Evolutionary conservation across 768 basidiomycete species (phyloP), one percentile per base, ranked within the genome.

Genomic region (Pulveroboletus sp.): DNA sequence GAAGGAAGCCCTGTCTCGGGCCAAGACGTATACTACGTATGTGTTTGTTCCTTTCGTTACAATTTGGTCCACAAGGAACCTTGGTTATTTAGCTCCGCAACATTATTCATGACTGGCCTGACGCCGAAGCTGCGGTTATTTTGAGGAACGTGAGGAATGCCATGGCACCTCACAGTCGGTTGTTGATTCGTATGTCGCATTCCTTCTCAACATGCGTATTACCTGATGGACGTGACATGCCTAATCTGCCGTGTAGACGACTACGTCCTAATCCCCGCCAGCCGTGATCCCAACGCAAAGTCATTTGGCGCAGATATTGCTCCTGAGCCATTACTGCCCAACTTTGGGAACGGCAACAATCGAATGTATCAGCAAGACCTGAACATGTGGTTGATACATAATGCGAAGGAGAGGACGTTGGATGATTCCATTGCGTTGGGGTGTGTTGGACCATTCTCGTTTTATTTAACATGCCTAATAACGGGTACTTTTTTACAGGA

Each of bases 321-420:
- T 1, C 77, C 76, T 0, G 69, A 71, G 44, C 78, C 75, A 0
- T 60, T 80, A 41, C 64, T 79, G 2, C 69, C 77, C 6, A 78
- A 78, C 56, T 78, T 71, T 43, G 76, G 75, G 16, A 65, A 69
- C 7, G 77, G 73, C 2, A 64, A 62, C 35, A 59, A 72, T 31
- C 60, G 70, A 6, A 62, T 63, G 24, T 78, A 78, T 50, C 60
- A 73, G 27, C 70, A 71, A 40, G 78, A 80, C 47, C 40, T 79
- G 35, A 70, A 68, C 43, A 76, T 79, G 77, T 71, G 76, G 70
- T 37, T 60, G 16, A 21, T 67, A 12, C 56, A 72, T 13, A 76
- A 79, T 40, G 58, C 67, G 7, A 67, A 72, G 52, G 76, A 78
- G 49, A 71, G 78, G 6, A 72, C 69, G 0, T 40, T 78, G 12